Evolutionary conservation across 1,284 basidiomycete species (phyloP).

Genomic region (Rhodotorula mucilaginosa): DNA sequence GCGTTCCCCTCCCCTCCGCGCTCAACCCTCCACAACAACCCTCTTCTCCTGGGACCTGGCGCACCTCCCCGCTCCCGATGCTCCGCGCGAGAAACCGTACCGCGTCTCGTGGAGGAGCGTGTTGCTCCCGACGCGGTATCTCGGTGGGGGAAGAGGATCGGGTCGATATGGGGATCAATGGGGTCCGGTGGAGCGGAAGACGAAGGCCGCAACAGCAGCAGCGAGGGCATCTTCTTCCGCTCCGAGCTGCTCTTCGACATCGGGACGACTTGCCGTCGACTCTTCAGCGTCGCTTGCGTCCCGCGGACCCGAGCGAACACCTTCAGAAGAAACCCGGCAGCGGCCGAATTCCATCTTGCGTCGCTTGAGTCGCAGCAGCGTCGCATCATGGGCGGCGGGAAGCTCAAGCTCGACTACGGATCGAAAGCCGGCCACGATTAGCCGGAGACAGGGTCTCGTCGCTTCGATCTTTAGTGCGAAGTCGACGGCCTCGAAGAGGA

Average conservation of each 20-base stretch:
- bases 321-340: too few species aligned
- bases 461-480: background rate
- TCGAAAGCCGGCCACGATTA: background rate
- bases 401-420: too few species aligned
- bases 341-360: too few species aligned
- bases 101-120: background rate
- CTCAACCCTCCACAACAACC: background rate
- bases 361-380: too few species aligned
- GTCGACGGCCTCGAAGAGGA: background rate
- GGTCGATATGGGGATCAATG: conserved; percentile 26
- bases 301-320: too few species aligned
- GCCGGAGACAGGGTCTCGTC: background rate
- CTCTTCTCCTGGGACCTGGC: conserved; percentile 27
- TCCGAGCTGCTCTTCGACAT: too few species aligned
- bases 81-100: conserved; percentile 21
- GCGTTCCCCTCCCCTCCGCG: background rate
- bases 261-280: too few species aligned
- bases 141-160: conserved; percentile 19
- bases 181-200: conserved; percentile 21
- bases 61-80: conserved; percentile 21
- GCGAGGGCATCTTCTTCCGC: background rate
- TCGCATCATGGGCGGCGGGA: too few species aligned
- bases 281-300: too few species aligned
- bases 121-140: conserved; percentile 14
- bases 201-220: too few species aligned